Evolutionary conservation across 2,329 filamentous ascomycete genomes (phyloP).

Genomic region (Venturiaceae sp.): DNA sequence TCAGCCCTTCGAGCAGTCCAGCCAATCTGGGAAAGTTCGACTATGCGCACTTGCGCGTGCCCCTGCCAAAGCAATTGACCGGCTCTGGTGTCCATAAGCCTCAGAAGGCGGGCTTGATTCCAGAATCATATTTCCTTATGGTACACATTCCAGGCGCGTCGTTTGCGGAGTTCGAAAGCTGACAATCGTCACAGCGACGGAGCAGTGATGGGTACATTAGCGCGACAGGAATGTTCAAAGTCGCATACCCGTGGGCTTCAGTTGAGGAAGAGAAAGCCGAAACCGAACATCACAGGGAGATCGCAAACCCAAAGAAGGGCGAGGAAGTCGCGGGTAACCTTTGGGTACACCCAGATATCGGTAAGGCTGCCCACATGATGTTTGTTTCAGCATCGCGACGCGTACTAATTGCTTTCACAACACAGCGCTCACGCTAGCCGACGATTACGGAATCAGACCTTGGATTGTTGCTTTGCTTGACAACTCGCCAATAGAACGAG

Average conservation of each 20-base stretch:
- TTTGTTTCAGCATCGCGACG: background rate
- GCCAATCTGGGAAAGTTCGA: constrained; percentile 77
- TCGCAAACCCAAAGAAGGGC: constrained; percentile 70
- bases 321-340: constrained; percentile 96
- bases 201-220: constrained; percentile 78
- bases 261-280: constrained; percentile 63
- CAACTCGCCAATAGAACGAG: constrained; percentile 64
- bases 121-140: constrained; percentile 95
- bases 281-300: constrained; percentile 62
- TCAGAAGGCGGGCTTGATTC: constrained; percentile 48
- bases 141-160: constrained; percentile 31
- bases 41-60: constrained; percentile 90
- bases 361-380: constrained; percentile 28
- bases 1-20: constrained; percentile 60
- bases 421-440: constrained; percentile 68
- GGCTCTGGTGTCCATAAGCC: constrained; percentile 86
- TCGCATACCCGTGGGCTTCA: constrained; percentile 71
- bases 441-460: constrained; percentile 73
- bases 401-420: constrained; percentile 5
- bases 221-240: constrained; percentile 88
- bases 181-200: constrained; percentile 48
- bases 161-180: background rate
- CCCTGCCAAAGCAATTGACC: constrained; percentile 79
- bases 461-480: constrained; percentile 95
- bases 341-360: constrained; percentile 76